Evolutionary conservation across 352 stramenopile genomes (phyloP), one percentile per base, ranked within the genome.

Genomic region (Globisporangium sylvaticum): DNA sequence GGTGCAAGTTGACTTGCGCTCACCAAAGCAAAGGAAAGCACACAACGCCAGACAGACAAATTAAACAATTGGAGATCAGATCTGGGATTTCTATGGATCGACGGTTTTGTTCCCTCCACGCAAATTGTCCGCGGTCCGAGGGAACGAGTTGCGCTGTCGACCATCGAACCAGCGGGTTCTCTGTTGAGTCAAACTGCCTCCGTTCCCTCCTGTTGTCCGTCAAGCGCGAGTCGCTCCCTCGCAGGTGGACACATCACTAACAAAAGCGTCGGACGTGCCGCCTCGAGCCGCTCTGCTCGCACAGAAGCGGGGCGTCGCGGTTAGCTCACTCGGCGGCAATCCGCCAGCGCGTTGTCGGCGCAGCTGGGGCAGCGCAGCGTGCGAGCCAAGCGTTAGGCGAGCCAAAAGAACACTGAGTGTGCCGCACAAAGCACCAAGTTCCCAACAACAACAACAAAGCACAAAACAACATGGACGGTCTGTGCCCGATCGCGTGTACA

Each of bases 181-280:
- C 31, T 44, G 37, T 50, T 50, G 42, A 50, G 18, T 50, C 42
- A 50, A 50, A 50, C n/a, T 50, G 15, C 39, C 39, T 50, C 42
- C 15, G 24, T 50, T 50, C 42, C 42, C 42, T 50, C 42, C 15
- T 46, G 37, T 42, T 10, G 39, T n/a, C 39, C 39, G 42, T 50
- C 42, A 50, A 8, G n/a, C 24, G 18, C 53, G 7, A 18, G 0
- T 37, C 22, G 54, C 29, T 46, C 55, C 20, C 55, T 44, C 55
- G 14, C 31, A 37, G 53, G 62, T 67, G 62, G 62, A 67, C 62
- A 42, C 44, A 61, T 8, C 62, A 20, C 1, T 46, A 31, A 6
- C 6, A 15, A 0, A 18, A 5, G 9, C 44, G 22, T n/a, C 10
- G 32, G 62, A 31, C 53, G 54, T 42, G 25, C 24, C 42, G 18